Conservation (phyloP, 2,329 filamentous ascomycete species). For the Diplocarpon rosae region DNA sequence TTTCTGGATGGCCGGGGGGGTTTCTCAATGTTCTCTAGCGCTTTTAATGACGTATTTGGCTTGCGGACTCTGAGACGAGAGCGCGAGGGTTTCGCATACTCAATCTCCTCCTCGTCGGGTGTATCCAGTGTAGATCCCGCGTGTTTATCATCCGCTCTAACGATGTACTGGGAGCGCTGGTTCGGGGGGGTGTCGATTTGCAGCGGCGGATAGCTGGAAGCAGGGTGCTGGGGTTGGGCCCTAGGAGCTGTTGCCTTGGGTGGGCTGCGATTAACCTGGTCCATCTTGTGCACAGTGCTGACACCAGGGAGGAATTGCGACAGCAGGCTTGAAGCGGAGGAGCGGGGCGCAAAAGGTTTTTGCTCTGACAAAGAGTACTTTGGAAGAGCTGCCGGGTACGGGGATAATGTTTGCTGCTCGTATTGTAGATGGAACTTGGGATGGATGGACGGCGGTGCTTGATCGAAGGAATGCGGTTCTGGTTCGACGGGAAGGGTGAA, state of each 20-base stretch:
- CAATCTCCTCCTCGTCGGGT: conserved; percentile 9
- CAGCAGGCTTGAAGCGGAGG: conserved; percentile 20
- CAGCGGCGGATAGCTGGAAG: conserved; percentile 4
- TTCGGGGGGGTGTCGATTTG: conserved; percentile 4
- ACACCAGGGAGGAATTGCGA: conserved; percentile 21
- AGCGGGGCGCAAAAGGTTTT: conserved; percentile 4
- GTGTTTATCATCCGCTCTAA: conserved; percentile 8
- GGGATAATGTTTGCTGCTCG: neutral
- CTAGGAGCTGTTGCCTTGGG: neutral
- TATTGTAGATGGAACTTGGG: neutral
- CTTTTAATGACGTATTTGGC: conserved; percentile 20
- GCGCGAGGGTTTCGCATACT: conserved; percentile 10
- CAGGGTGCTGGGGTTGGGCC: conserved; percentile 7
- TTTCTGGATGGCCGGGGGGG: conserved; percentile 2
- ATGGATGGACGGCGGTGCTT: neutral
- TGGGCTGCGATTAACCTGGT: conserved; percentile 7
- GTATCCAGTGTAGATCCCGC: conserved; percentile 1
- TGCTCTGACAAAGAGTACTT: neutral
- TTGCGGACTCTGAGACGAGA: conserved; percentile 12
- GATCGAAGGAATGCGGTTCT: neutral
- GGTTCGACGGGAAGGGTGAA: neutral
- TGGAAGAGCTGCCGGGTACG: neutral
- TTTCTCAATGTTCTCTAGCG: conserved; percentile 14
- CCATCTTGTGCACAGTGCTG: conserved; percentile 23
- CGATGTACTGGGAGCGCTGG: conserved; percentile 5